These are phyloP conservation scores for Cutaneotrichosporon arboriforme DNA, from an alignment of 1,284 basidiomycete species.

Conservation along the genomic window DNA sequence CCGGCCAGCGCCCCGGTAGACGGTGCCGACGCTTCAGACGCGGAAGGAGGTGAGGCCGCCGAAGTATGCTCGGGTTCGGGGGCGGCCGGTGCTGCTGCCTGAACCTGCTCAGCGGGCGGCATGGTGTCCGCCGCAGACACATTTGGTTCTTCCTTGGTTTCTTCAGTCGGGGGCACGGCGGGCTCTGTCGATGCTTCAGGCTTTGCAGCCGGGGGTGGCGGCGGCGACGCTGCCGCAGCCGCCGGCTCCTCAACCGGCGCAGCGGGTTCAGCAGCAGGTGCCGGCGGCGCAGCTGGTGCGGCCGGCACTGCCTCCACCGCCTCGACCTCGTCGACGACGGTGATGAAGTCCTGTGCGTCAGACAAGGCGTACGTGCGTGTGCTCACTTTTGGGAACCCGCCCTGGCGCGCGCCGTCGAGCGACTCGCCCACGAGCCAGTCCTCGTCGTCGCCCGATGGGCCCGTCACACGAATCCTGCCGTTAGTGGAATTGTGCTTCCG, in stretches of 20 bases:
- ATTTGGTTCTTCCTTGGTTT: not conserved
- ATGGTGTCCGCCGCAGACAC: not conserved
- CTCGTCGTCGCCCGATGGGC: slow-evolving; percentile 47
- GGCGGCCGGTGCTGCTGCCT: no score
- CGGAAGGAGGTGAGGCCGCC: not conserved
- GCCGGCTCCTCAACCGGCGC: not conserved
- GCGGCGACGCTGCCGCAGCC: not conserved
- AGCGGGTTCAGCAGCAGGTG: not conserved
- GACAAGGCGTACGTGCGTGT: not conserved
- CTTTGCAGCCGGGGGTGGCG: not conserved
- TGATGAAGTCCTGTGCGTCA: slow-evolving; percentile 38
- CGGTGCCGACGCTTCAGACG: not conserved
- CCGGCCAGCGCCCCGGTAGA: not conserved
- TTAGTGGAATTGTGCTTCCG: not conserved
- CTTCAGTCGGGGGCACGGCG: no score
- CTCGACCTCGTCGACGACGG: slow-evolving; percentile 18
- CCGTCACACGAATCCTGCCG: slow-evolving; percentile 45
- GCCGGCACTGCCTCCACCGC: slow-evolving; percentile 37
- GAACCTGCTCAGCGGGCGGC: not conserved
- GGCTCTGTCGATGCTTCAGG: not conserved
- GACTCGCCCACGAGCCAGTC: slow-evolving; percentile 47
- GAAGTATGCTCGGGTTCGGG: no score
- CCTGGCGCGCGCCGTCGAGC: slow-evolving; percentile 40
- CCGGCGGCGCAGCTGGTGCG: slow-evolving; percentile 39
- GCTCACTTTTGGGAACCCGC: slow-evolving; percentile 46